Conservation (phyloP, 768 basidiomycete genomes). For the Suillus plorans region DNA sequence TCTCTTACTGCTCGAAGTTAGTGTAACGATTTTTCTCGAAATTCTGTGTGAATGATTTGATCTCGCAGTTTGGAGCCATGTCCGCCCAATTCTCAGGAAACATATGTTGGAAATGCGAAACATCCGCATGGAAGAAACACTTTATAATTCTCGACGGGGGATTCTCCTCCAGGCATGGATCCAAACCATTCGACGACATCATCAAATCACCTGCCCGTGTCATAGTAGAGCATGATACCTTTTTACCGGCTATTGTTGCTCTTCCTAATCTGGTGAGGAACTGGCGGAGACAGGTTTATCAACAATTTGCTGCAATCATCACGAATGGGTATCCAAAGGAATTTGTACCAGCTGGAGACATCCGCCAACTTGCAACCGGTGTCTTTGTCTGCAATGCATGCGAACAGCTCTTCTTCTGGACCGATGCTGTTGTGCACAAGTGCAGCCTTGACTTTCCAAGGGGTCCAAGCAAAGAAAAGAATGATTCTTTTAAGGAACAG, state of each 20-base stretch:
- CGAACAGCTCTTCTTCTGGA: slow-evolving; percentile 7
- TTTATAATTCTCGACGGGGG: slow-evolving; percentile 25
- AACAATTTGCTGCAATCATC: slow-evolving; percentile 28
- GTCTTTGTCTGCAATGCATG: slow-evolving; percentile 23
- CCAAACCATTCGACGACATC: slow-evolving; percentile 20
- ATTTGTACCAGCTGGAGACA: slow-evolving; percentile 15
- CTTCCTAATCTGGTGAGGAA: slow-evolving; percentile 14
- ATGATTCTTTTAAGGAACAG: neutral
- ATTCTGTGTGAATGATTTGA: slow-evolving; percentile 9
- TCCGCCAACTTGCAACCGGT: slow-evolving; percentile 27
- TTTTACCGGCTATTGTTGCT: slow-evolving; percentile 15
- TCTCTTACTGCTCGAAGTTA: slow-evolving; percentile 23
- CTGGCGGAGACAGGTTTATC: slow-evolving; percentile 27
- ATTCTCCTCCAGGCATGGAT: slow-evolving; percentile 27
- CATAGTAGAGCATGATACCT: slow-evolving; percentile 13
- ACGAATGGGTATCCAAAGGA: slow-evolving; percentile 17
- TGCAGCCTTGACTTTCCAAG: neutral
- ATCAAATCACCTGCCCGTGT: slow-evolving; percentile 20
- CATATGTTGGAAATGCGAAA: slow-evolving; percentile 32
- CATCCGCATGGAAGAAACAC: slow-evolving; percentile 28
- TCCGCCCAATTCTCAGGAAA: slow-evolving; percentile 21
- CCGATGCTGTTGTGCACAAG: slow-evolving; percentile 1
- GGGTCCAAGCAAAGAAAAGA: neutral
- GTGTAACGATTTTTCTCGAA: neutral
- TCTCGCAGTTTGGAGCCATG: slow-evolving; percentile 14